Evolutionary conservation across 164 flowering plant species (phyloP), one percentile per base, ranked within the genome.

Genomic region (Vitis riparia): DNA sequence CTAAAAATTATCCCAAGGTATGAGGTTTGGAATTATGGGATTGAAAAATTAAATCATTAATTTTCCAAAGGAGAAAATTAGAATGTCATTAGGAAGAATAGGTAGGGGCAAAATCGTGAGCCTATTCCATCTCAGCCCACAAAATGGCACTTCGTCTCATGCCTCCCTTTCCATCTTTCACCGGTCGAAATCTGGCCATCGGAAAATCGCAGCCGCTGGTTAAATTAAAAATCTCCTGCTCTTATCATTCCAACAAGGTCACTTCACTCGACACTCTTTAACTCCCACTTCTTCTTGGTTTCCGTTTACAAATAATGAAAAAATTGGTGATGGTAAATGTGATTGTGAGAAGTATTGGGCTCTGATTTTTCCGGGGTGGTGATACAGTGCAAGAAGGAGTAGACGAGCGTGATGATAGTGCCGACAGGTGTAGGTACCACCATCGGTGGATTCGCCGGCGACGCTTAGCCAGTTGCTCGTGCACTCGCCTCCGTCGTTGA

Each of bases 381-480:
- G 61, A 13, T 11, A 15, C 27, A 81, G 88, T 77, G 77, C 2
- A 75, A 77, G 67, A 88, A 90, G 80, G 85, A 88, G 14, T 93
- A 93, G 79, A 89, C 96, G 56, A 84, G 91, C 77, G 98, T 91
- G 77, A 79, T 88, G 93, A 88, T 93, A 68, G 90, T 93, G 23
- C 98, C 98, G 5, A 93, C 96, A 1, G 98, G 96, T 2, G 82
- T 93, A 0, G 98, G 96, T 8, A 96, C 98, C 8, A 73, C 94
- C 64, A 93, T 93, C 70, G 98, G 98, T 5, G 98, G 98, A n/a
- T 93, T 59, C 68, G 98, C 98, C 14, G 98, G 94, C 11, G 98
- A 91, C 65, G 94, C 96, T 73, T 70, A 91, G 63, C 98, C 98
- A 0, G 96, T 88, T 13, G 96, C 93, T 70, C 89, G 96, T 13